Conservation (phyloP, 192 early-diverging fungal genomes). For the Gamsiella multidivaricata region DNA sequence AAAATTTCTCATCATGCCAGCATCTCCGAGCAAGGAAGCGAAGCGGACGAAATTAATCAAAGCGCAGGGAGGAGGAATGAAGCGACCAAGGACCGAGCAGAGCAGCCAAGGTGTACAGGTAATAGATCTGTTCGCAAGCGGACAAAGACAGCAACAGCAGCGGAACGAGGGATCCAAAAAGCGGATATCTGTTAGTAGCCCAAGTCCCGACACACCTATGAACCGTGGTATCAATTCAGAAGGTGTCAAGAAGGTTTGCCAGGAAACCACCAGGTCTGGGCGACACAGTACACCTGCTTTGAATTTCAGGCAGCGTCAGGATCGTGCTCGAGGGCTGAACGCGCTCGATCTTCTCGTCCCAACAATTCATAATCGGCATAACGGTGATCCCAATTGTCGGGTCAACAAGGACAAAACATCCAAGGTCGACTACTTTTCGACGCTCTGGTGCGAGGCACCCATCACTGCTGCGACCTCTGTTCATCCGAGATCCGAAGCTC, state of each 20-base stretch:
- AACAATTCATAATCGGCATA: not conserved
- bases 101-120: too few species aligned
- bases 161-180: too few species aligned
- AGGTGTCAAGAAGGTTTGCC: not conserved
- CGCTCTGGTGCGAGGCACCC: not conserved
- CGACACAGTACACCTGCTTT: not conserved
- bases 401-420: not conserved
- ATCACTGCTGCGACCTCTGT: not conserved
- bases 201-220: too few species aligned
- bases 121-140: too few species aligned
- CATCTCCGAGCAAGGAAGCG: not conserved
- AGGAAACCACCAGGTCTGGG: not conserved
- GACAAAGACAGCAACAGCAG: not conserved
- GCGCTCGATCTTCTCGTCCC: slow-evolving; percentile 11
- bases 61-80: not conserved
- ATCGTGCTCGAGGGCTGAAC: not conserved
- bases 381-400: not conserved
- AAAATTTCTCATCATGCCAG: not conserved
- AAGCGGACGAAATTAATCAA: not conserved
- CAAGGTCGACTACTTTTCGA: not conserved
- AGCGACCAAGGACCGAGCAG: not conserved
- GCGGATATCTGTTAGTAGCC: too few species aligned
- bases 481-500: not conserved
- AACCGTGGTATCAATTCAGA: not conserved
- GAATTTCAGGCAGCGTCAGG: not conserved